Conservation (phyloP, 2,329 filamentous ascomycete genomes). For the Fusarium haematococcum region DNA sequence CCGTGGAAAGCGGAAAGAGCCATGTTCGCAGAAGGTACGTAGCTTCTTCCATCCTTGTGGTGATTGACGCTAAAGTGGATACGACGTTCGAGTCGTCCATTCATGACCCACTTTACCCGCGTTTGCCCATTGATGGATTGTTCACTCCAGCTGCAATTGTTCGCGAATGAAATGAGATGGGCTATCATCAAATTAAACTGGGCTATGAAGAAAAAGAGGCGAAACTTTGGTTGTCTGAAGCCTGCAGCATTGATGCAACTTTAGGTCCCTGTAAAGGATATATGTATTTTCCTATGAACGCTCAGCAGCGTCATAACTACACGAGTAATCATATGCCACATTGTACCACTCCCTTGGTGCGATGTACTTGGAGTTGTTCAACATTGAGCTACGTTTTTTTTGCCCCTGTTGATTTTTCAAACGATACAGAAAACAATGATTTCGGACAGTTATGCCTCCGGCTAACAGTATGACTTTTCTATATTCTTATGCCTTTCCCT, state of each 20-base stretch:
- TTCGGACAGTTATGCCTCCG: background rate
- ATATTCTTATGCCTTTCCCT: background rate
- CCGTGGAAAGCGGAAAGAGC: slow-evolving; percentile 20
- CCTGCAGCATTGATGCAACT: background rate
- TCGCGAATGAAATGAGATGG: background rate
- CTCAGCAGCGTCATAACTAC: background rate
- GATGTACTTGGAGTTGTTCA: background rate
- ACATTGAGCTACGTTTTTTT: background rate
- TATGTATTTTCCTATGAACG: background rate
- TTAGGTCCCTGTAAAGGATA: background rate
- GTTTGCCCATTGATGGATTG: background rate
- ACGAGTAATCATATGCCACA: background rate
- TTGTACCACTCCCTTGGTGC: no score
- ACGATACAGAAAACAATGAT: background rate
- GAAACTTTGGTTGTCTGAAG: background rate
- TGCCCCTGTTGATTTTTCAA: background rate
- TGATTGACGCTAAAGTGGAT: background rate
- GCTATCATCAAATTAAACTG: background rate
- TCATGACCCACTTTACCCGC: background rate
- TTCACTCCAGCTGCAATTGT: background rate
- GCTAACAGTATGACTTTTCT: background rate
- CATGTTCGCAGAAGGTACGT: slow-evolving; percentile 13
- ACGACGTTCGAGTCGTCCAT: background rate
- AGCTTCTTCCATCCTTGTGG: background rate
- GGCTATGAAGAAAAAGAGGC: background rate